phyloP scores from a whole-genome alignment of 805 yeast genomes.

The Wickerhamiella domercqiae region DNA sequence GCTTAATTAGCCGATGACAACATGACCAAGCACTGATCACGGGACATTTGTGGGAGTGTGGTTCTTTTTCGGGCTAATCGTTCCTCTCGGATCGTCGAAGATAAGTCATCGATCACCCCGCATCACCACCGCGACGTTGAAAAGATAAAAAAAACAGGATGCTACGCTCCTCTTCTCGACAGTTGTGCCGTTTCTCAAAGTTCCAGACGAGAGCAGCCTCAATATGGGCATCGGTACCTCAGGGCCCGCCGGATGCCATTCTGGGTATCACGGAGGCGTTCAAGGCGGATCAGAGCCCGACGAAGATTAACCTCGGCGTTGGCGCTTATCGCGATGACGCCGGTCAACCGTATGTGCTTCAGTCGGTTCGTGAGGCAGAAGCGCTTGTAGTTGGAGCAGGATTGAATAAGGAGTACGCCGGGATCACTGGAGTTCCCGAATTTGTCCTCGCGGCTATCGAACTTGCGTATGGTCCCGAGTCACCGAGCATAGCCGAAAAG shows the following conservation, averaged over 20 bases:
- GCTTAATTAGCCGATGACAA: no score
- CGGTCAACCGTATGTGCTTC: conserved; percentile 82
- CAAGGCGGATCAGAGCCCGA: conserved; percentile 39
- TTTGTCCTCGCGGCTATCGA: conserved; percentile 53
- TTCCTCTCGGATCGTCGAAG: no score
- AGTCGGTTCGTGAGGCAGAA: conserved; percentile 58
- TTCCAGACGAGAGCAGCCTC: no score
- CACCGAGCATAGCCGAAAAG: conserved; percentile 38
- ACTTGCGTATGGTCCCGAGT: conserved; percentile 57
- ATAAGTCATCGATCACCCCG: no score
- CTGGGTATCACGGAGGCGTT: conserved; percentile 57
- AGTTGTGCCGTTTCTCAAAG: no score
- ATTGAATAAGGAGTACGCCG: conserved; percentile 71
- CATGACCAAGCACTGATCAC: no score
- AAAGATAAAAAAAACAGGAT: no score
- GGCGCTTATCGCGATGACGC: conserved; percentile 87
- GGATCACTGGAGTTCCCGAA: conserved; percentile 62
- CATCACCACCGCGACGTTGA: no score
- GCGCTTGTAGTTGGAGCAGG: conserved; percentile 31
- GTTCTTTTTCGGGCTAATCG: no score
- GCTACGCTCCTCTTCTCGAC: no score
- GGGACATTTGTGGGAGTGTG: no score
- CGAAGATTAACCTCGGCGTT: conserved; percentile 48
- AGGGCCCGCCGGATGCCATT: conserved; percentile 78
- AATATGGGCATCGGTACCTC: conserved; percentile 29